Percentiles rank a stretch among this genome's conserved stretches.
Conservation (phyloP, 495 filamentous ascomycete genomes). For the Aspergillus biplanus region DNA sequence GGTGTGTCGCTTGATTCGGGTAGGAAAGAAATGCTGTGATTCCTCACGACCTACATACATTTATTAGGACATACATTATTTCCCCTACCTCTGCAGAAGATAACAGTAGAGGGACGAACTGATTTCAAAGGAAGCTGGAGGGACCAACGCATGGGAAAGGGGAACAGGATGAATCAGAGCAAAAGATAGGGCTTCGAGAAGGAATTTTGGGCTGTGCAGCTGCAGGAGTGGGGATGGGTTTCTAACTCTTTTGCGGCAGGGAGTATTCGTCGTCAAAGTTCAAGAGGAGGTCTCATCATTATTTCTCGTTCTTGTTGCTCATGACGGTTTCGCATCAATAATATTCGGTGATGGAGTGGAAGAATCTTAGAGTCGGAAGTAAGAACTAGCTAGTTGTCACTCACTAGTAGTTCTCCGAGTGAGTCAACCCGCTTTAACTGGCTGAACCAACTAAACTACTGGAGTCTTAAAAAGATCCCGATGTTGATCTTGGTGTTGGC, state of each 20-base stretch:
- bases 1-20: conserved; percentile 4
- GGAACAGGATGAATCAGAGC: background rate
- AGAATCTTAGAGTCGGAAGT: conserved; percentile 3
- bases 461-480: background rate
- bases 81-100: background rate
- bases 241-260: background rate
- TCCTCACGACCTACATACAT: conserved; percentile 3
- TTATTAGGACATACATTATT: background rate
- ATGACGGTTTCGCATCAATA: too few relatives aligned
- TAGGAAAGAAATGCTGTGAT: conserved; percentile 1
- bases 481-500: background rate
- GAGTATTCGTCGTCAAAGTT: too few relatives aligned
- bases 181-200: conserved; percentile 28
- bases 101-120: conserved; percentile 2
- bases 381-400: background rate
- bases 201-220: conserved; percentile 31
- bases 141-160: conserved; percentile 10
- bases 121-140: conserved; percentile 1
- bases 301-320: too few relatives aligned
- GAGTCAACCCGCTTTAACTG: background rate
- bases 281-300: too few relatives aligned
- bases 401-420: background rate
- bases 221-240: conserved; percentile 27
- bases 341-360: background rate
- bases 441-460: background rate